Evolutionary conservation across 805 yeast species (phyloP).

Genomic region (Myxozyma nipponensis): DNA sequence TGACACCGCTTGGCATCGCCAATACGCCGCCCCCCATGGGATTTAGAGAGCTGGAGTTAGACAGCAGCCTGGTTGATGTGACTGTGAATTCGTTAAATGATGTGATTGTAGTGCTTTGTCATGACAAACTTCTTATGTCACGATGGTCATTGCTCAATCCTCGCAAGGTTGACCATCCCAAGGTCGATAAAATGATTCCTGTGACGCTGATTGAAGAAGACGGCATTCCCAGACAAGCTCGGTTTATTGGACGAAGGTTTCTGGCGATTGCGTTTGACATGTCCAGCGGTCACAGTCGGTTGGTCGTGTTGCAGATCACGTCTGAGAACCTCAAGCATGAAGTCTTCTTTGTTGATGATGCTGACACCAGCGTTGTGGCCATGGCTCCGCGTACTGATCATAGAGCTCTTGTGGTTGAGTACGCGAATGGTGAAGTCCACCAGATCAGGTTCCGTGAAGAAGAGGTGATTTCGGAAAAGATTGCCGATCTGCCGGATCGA

Average conservation of each 20-base stretch:
- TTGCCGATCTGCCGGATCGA: constrained; percentile 18
- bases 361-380: constrained; percentile 2
- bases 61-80: constrained; percentile 55
- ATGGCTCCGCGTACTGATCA: constrained; percentile 18
- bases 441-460: constrained; percentile 4
- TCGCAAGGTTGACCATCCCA: constrained; percentile 19
- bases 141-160: constrained; percentile 33
- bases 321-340: constrained; percentile 4
- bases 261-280: constrained; percentile 60
- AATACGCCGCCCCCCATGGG: constrained; percentile 95
- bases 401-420: constrained; percentile 12
- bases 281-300: neutral
- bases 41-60: constrained; percentile 58
- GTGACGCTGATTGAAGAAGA: constrained; percentile 4
- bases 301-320: constrained; percentile 9
- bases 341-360: constrained; percentile 11
- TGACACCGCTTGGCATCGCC: constrained; percentile 81
- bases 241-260: constrained; percentile 49
- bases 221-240: constrained; percentile 54
- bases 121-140: constrained; percentile 47
- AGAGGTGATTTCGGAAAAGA: neutral
- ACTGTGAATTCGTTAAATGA: constrained; percentile 62
- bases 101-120: constrained; percentile 54
- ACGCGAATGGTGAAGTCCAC: constrained; percentile 11
- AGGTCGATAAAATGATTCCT: constrained; percentile 9